phyloP scores from a whole-genome alignment of 768 basidiomycete species.

The Hirschioporus abietinus region DNA sequence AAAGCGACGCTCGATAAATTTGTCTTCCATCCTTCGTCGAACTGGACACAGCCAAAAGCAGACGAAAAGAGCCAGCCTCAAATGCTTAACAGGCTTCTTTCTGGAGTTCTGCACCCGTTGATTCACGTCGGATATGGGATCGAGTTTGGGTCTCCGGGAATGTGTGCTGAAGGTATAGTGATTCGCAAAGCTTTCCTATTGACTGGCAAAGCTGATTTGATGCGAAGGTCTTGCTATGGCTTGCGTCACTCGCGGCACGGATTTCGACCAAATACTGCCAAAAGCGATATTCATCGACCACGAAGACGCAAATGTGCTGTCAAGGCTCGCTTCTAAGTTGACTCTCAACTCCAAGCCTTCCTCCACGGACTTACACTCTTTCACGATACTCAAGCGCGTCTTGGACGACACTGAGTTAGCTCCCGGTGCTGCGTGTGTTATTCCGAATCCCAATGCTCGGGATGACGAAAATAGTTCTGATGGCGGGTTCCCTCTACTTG shows the following conservation, averaged over 20 bases:
- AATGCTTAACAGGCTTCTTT: constrained; percentile 54
- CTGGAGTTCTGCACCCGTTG: constrained; percentile 56
- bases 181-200: not conserved
- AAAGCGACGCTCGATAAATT: constrained; percentile 50
- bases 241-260: constrained; percentile 37
- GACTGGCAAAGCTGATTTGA: not conserved
- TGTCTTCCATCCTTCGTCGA: constrained; percentile 32
- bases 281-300: constrained; percentile 17
- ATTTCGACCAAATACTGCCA: constrained; percentile 30
- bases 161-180: constrained; percentile 53
- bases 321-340: constrained; percentile 24
- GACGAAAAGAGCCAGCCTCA: constrained; percentile 31
- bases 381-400: constrained; percentile 51
- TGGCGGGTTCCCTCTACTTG: not conserved
- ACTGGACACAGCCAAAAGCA: not conserved
- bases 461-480: constrained; percentile 4
- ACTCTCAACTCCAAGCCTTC: constrained; percentile 4
- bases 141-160: constrained; percentile 56
- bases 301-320: constrained; percentile 2
- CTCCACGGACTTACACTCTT: constrained; percentile 31
- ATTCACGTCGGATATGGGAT: constrained; percentile 60
- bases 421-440: constrained; percentile 1
- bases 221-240: constrained; percentile 50
- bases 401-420: constrained; percentile 35
- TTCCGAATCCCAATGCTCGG: constrained; percentile 7